phyloP scores from a whole-genome alignment of 805 yeast genomes.

The Metschnikowia colocasiae region DNA sequence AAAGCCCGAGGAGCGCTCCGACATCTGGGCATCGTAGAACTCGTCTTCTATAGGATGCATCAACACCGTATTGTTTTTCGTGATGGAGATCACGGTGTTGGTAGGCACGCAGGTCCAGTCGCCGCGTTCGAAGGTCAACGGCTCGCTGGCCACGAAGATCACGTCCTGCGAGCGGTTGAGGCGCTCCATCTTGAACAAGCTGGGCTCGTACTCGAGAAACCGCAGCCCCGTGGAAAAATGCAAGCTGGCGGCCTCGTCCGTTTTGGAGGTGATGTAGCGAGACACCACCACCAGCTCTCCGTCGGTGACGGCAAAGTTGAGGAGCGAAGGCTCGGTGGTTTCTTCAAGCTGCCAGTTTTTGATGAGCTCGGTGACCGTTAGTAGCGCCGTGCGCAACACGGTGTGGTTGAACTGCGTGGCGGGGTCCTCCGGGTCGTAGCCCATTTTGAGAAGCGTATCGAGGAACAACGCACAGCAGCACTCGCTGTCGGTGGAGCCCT shows the following conservation, averaged over 20 bases:
- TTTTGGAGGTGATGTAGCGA: conserved; percentile 80
- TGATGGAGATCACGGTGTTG: conserved; percentile 77
- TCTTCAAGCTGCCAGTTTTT: conserved; percentile 75
- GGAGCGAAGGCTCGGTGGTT: conserved; percentile 63
- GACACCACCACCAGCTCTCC: conserved; percentile 83
- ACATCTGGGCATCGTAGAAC: conserved; percentile 70
- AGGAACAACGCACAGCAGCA: conserved; percentile 88
- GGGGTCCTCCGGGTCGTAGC: conserved; percentile 57
- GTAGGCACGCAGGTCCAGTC: conserved; percentile 98
- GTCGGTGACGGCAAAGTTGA: conserved; percentile 94
- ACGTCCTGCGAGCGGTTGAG: conserved; percentile 89
- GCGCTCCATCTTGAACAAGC: conserved; percentile 92
- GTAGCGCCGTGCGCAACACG: conserved; percentile 62
- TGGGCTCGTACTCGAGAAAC: conserved; percentile 86
- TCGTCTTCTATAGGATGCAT: conserved; percentile 91
- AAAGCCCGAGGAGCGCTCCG: conserved; percentile 66
- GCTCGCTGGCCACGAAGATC: conserved; percentile 96
- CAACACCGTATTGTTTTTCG: conserved; percentile 73
- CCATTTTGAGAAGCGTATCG: conserved; percentile 71
- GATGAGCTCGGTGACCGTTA: conserved; percentile 68
- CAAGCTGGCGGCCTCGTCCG: conserved; percentile 94
- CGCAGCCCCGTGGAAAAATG: conserved; percentile 93
- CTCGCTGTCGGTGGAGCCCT: conserved; percentile 95
- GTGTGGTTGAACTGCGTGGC: conserved; percentile 44
- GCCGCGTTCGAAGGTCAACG: conserved; percentile 91